Conservation (phyloP, 176 grass and related monocot species). For the Avena atlantica region DNA sequence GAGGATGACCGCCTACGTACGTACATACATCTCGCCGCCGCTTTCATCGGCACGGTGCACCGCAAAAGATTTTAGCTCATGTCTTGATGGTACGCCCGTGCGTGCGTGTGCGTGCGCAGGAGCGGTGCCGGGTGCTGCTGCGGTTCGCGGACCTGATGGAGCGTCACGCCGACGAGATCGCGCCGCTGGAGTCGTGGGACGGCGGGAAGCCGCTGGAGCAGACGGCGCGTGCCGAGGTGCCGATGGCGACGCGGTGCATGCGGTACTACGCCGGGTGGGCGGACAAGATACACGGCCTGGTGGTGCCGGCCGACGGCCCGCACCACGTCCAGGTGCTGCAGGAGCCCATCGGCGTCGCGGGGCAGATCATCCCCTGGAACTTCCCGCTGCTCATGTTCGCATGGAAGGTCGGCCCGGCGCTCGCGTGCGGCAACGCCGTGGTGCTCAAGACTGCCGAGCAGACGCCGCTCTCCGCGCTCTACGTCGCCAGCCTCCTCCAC, state of each 20-base stretch:
- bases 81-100: not conserved
- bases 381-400: conserved; percentile 92
- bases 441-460: conserved; percentile 93
- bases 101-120: conserved; percentile 50
- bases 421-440: conserved; percentile 85
- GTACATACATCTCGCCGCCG: not conserved
- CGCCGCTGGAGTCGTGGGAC: conserved; percentile 97
- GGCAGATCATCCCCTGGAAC: conserved; percentile 95
- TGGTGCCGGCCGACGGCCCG: conserved; percentile 78
- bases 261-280: conserved; percentile 94
- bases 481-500: conserved; percentile 65
- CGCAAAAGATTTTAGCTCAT: not conserved
- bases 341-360: conserved; percentile 84
- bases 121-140: conserved; percentile 71
- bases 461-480: conserved; percentile 90
- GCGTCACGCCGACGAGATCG: conserved; percentile 73
- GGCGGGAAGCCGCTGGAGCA: conserved; percentile 90
- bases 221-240: conserved; percentile 59
- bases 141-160: conserved; percentile 93
- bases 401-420: conserved; percentile 91
- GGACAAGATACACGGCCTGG: conserved; percentile 89
- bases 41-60: not conserved
- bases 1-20: conserved; percentile 85
- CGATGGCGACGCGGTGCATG: conserved; percentile 76
- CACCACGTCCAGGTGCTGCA: conserved; percentile 82